Evolutionary conservation across 1,139 yeast species (phyloP).

Genomic region (Scheffersomyces stambukii): DNA sequence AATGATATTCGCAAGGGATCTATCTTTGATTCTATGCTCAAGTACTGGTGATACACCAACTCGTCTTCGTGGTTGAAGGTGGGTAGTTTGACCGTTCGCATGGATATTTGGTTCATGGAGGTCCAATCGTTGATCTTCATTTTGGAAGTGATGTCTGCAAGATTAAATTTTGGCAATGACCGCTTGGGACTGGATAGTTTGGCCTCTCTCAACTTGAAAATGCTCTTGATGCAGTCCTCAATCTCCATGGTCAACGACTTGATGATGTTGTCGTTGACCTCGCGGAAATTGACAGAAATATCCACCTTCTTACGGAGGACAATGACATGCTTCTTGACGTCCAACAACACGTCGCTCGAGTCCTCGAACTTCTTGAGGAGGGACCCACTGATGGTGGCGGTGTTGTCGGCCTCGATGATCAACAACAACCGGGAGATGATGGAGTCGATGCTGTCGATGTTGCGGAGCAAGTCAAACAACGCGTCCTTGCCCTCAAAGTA

Average conservation of each 20-base stretch:
- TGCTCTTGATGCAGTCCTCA: conserved; percentile 38
- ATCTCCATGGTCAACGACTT: conserved; percentile 50
- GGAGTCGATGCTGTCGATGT: conserved; percentile 44
- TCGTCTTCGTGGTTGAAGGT: conserved; percentile 30
- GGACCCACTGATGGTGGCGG: conserved; percentile 6
- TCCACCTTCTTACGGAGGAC: conserved; percentile 44
- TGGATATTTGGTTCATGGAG: conserved; percentile 11
- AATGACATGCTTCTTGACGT: conserved; percentile 34
- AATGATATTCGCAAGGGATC: conserved; percentile 57
- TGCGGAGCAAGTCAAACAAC: conserved; percentile 33
- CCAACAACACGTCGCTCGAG: conserved; percentile 36
- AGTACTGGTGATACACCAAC: conserved; percentile 24
- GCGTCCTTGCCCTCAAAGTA: conserved; percentile 44
- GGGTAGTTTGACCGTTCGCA: conserved; percentile 24
- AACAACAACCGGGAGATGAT: conserved; percentile 37
- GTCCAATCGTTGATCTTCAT: conserved; percentile 29
- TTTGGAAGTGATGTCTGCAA: conserved; percentile 38
- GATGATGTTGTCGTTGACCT: conserved; percentile 50
- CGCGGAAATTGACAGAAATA: conserved; percentile 54
- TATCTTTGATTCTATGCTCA: conserved; percentile 28
- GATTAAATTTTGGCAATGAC: conserved; percentile 33
- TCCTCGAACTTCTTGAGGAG: conserved; percentile 25
- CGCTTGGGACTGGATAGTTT: conserved; percentile 40
- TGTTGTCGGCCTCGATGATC: conserved; percentile 21
- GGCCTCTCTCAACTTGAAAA: conserved; percentile 36